Evolutionary conservation across 305 asterid species (phyloP).

Genomic region (Fraxinus angustifolia): DNA sequence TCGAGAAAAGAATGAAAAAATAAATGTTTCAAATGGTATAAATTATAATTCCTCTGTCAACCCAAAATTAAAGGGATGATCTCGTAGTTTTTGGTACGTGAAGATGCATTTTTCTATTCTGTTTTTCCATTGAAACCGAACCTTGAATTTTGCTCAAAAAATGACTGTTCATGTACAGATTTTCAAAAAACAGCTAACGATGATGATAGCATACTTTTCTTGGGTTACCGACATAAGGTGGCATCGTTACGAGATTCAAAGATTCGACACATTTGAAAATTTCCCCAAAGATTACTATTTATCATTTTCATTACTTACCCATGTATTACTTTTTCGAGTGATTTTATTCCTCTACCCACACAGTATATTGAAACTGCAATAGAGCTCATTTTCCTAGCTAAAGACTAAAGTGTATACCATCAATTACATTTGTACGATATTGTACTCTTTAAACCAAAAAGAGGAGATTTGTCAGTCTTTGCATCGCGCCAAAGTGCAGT

Average conservation of each 20-base stretch:
- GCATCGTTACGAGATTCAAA: background rate
- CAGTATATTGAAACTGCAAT: background rate
- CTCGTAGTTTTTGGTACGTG: background rate
- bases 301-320: background rate
- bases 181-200: background rate
- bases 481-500: background rate
- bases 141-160: background rate
- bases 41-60: background rate
- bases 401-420: background rate
- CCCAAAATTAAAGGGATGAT: background rate
- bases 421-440: background rate
- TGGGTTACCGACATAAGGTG: background rate
- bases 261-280: background rate
- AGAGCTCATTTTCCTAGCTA: background rate
- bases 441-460: background rate
- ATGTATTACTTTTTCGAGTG: too few relatives aligned
- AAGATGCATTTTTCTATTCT: background rate
- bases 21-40: too few relatives aligned
- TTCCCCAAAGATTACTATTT: background rate
- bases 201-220: background rate
- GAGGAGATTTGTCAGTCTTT: background rate
- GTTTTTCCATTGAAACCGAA: background rate
- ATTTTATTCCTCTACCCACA: background rate
- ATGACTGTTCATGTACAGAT: background rate
- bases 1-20: background rate